Conservation (phyloP, 768 basidiomycete genomes). For the Suillus discolor region DNA sequence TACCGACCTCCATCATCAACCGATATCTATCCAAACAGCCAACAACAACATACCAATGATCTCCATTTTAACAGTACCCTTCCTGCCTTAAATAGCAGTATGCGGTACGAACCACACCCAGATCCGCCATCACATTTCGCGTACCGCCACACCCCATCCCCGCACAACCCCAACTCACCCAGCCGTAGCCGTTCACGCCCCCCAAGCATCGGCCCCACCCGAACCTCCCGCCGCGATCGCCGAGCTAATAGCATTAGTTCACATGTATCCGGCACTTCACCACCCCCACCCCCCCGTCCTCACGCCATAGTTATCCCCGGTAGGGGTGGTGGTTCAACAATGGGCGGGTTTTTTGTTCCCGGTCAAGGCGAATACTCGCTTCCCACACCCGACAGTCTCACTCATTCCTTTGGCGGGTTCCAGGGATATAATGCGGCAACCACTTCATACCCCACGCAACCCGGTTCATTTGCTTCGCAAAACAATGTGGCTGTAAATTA, state of each 20-base stretch:
- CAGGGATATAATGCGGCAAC: constrained; percentile 33
- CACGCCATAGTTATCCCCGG: constrained; percentile 75
- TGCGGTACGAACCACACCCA: constrained; percentile 52
- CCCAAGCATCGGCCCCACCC: constrained; percentile 50
- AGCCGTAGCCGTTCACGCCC: constrained; percentile 47
- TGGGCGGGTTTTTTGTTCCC: constrained; percentile 36
- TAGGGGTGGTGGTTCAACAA: constrained; percentile 29
- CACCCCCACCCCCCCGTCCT: constrained; percentile 46
- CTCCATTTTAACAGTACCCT: constrained; percentile 52
- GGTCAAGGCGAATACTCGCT: constrained; percentile 43
- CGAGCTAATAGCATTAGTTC: constrained; percentile 63
- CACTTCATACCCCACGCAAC: constrained; percentile 29
- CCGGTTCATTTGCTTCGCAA: constrained; percentile 34
- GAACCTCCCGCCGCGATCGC: constrained; percentile 54
- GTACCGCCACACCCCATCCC: constrained; percentile 32
- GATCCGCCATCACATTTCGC: constrained; percentile 28
- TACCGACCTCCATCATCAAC: constrained; percentile 21
- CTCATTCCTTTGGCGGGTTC: constrained; percentile 33
- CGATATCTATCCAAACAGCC: constrained; percentile 27
- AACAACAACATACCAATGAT: constrained; percentile 21
- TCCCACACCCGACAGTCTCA: constrained; percentile 43
- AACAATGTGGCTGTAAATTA: constrained; percentile 11
- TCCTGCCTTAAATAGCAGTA: constrained; percentile 52
- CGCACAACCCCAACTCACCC: constrained; percentile 39
- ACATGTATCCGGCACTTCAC: constrained; percentile 52